phyloP scores from a whole-genome alignment of 495 filamentous ascomycete genomes.

The Annulohypoxylon maeteangense region DNA sequence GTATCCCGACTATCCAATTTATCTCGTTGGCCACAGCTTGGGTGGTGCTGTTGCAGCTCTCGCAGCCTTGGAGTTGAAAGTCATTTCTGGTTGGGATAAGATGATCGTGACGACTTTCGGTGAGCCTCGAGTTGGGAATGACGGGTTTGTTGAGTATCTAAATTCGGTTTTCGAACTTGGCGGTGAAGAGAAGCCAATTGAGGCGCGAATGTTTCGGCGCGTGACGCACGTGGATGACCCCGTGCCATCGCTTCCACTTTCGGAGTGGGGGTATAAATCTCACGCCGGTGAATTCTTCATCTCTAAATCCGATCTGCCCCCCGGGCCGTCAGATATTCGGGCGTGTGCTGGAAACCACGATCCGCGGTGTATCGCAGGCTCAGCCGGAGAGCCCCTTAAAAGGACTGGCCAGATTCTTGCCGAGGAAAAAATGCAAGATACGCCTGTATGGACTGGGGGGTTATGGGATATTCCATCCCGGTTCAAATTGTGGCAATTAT shows the following conservation, averaged over 20 bases:
- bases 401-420: constrained; percentile 27
- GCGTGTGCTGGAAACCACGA: constrained; percentile 79
- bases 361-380: constrained; percentile 72
- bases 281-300: constrained; percentile 93
- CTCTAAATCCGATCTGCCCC: constrained; percentile 72
- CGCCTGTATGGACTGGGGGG: constrained; percentile 13
- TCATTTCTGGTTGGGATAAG: constrained; percentile 69
- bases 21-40: constrained; percentile 88
- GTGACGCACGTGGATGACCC: constrained; percentile 90
- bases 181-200: constrained; percentile 31
- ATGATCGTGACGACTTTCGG: constrained; percentile 87
- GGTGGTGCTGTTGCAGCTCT: constrained; percentile 93
- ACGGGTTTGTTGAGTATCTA: constrained; percentile 72
- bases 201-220: constrained; percentile 69
- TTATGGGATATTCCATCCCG: constrained; percentile 64
- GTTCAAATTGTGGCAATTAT: constrained; percentile 86
- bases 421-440: constrained; percentile 37
- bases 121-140: constrained; percentile 87
- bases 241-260: constrained; percentile 84
- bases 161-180: constrained; percentile 70
- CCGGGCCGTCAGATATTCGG: constrained; percentile 71
- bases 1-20: constrained; percentile 77
- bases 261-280: constrained; percentile 85
- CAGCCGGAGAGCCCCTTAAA: constrained; percentile 50
- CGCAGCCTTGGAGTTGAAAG: constrained; percentile 75